Conservation (phyloP, 371 early-diverging fungal genomes). For the Mortierella sp. region DNA sequence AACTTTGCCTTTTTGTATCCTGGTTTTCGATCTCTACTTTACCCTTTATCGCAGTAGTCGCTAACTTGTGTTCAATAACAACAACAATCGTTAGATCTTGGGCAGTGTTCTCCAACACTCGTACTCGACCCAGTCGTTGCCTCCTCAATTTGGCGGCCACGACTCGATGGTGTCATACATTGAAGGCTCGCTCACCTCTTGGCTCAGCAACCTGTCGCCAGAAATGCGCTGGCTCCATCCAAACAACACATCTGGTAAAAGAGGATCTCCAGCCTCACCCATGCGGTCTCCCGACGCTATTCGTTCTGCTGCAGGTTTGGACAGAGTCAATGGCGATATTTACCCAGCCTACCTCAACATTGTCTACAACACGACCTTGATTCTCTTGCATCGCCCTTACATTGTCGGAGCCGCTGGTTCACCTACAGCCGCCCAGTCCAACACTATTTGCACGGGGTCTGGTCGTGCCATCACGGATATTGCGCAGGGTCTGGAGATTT, state of each 20-base stretch:
- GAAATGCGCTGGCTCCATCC: slow-evolving; percentile 57
- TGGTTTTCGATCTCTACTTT: neutral
- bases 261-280: slow-evolving; percentile 38
- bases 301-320: slow-evolving; percentile 28
- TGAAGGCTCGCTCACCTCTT: slow-evolving; percentile 58
- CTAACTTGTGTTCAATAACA: neutral
- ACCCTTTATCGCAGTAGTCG: neutral
- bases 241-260: slow-evolving; percentile 11
- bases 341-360: slow-evolving; percentile 71
- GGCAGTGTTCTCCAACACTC: slow-evolving; percentile 56
- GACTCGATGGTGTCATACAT: slow-evolving; percentile 59
- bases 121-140: slow-evolving; percentile 55
- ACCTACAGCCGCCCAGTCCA: slow-evolving; percentile 57
- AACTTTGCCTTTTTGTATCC: neutral
- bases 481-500: slow-evolving; percentile 45
- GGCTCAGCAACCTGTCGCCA: slow-evolving; percentile 58
- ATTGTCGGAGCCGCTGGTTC: slow-evolving; percentile 59
- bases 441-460: slow-evolving; percentile 57
- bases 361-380: slow-evolving; percentile 84
- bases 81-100: slow-evolving; percentile 27
- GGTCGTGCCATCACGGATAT: slow-evolving; percentile 58
- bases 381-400: slow-evolving; percentile 86
- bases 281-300: slow-evolving; percentile 30
- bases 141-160: slow-evolving; percentile 57
- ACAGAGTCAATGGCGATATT: slow-evolving; percentile 31